Percentiles rank a stretch among this genome's conserved stretches.
These are phyloP conservation scores for Geotrichum europaeum DNA, from an alignment of 1,139 yeast genomes.

Conservation along the genomic window DNA sequence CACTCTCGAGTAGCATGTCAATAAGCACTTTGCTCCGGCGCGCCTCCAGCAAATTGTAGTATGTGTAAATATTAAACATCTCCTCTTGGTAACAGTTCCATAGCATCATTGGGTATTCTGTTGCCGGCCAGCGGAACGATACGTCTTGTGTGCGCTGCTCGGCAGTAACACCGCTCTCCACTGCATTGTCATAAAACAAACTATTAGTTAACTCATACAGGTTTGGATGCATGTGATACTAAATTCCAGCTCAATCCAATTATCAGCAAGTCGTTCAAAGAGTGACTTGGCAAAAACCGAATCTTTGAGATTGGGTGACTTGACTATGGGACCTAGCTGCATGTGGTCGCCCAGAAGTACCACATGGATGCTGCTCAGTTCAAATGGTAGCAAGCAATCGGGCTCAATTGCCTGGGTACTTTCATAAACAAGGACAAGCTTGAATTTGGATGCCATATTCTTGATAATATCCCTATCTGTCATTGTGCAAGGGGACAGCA, in stretches of 20 bases:
- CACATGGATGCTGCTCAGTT: slow-evolving; percentile 86
- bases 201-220: slow-evolving; percentile 80
- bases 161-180: slow-evolving; percentile 76
- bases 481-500: slow-evolving; percentile 89
- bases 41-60: not conserved
- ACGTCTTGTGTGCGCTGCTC: slow-evolving; percentile 56
- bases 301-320: slow-evolving; percentile 79
- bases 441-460: slow-evolving; percentile 60
- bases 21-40: slow-evolving; percentile 34
- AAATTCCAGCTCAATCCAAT: slow-evolving; percentile 84
- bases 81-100: slow-evolving; percentile 56
- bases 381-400: slow-evolving; percentile 81
- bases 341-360: slow-evolving; percentile 99
- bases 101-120: slow-evolving; percentile 58
- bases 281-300: slow-evolving; percentile 76
- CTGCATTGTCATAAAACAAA: slow-evolving; percentile 66
- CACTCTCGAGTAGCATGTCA: slow-evolving; percentile 24
- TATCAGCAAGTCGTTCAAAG: slow-evolving; percentile 84
- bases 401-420: slow-evolving; percentile 97
- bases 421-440: slow-evolving; percentile 92
- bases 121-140: slow-evolving; percentile 67
- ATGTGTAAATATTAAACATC: slow-evolving; percentile 30
- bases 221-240: slow-evolving; percentile 95
- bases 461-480: slow-evolving; percentile 82
- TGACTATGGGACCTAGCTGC: slow-evolving; percentile 95